Base-by-base conservation (phyloP, 148 eudicot genomes). In the Chenopodium formosanum region DNA sequence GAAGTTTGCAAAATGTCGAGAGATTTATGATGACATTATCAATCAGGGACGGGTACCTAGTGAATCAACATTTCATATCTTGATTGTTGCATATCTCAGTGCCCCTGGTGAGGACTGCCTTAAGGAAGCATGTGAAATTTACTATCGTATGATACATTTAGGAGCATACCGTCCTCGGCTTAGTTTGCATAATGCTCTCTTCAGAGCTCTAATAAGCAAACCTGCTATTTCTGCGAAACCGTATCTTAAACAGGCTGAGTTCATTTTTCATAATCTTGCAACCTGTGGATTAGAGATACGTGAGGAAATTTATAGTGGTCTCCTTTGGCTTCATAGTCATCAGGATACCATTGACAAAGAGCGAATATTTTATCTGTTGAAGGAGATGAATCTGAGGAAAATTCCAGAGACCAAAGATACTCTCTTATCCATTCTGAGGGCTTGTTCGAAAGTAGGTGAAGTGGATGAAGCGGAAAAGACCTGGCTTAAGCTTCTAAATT, bases 281-380 rank as follows among this genome's bases (percentile, higher is more conserved):
- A 86, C 91, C 11, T 86, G 83, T 80, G 91, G 89, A 77, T 81
- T 94, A 20, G 91, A 90, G 80, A 83, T 92, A 86, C 98, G 90
- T 46, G 88, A 88, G 74, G 98, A 96, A 83, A 87, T 96, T 63
- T 96, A 89, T 75, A 89, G 89, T 32, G 98, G 95, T 84, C 91
- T 96, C 68, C 90, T 96, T 70, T 94, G 99, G 97, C 97, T 96
- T 62, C 99, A 94, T 71, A 96, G 99, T 81, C 89, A 94, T 85
- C 99, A 96, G 85, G 98, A 96, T 79, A 81, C 74, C 56, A 76
- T 91, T 72, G 98, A 97, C 80, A 88, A 85, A 78, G 88, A 89
- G 48, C 91, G 99, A 75, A 90, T 97, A 81, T 74, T 75, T 32
- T 88, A 82, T 68, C 75, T 97, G 71, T 85, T 92, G 52, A 82